Evolutionary conservation across 306 rosid species (phyloP), one percentile per base, ranked within the genome.

Genomic region (Myrica gale): DNA sequence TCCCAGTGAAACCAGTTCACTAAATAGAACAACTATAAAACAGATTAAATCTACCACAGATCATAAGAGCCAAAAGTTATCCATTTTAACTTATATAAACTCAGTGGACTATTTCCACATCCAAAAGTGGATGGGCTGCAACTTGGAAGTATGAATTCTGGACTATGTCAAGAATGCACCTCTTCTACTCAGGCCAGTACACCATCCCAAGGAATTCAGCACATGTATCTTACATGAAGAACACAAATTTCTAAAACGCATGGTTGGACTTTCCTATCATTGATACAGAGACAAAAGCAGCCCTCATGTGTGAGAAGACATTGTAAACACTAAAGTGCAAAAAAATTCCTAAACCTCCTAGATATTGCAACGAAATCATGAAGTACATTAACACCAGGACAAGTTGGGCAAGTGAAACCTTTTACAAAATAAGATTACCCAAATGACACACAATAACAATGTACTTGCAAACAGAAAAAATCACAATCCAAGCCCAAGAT

Each of bases 101-200:
- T 76, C 16, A n/a, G 70, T 44, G 74, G 68, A 42, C 42, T 7
- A 15, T 67, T 12, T 53, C 46, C 70, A 68, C 54, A 21, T 26
- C 69, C 39, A 58, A 56, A 55, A 42, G 9, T 13, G 52, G 55
- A 21, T 63, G 45, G 19, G 15, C 56, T 65, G 26, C 75, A 46
- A 45, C 37, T 32, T 48, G 32, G 42, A 41, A 0, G 9, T 61
- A 13, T 16, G 4, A 75, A 51, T 2, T 45, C 6, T 19, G 11
- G 69, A 66, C 39, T 51, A 9, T 48, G 20, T 43, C 54, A 45
- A 74, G n/a, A 74, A 58, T 58, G 50, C 70, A 65, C 47, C 70
- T 42, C 42, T 65, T 42, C 70, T 65, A 42, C 21, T 42, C 50
- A 65, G 47, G 42, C 70, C 45, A n/a, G 26, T 65, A 65, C 47